Base-by-base conservation (phyloP, 495 filamentous ascomycete species). In the Aspergillus incahuasiensis region DNA sequence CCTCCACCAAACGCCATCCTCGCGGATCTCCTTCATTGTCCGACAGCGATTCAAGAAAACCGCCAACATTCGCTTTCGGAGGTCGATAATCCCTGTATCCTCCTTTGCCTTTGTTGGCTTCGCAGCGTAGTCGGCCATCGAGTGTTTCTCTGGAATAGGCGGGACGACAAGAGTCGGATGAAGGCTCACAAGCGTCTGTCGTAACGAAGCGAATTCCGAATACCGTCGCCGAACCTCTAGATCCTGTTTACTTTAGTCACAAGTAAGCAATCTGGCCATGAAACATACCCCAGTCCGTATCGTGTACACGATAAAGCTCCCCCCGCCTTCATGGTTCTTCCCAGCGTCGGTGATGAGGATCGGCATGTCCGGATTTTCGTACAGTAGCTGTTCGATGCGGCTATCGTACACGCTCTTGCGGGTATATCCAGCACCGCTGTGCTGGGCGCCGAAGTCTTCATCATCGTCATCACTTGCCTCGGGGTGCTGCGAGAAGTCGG, bases 71-170 rank as follows among this genome's bases (percentile, higher is more conserved):
- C 94, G 87, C 68, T 97, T 97, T 48, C 94, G 82, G 38, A 96
- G 78, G 58, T 98, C 94, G 54, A 98, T 98, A 42, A 97, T 97
- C 56, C 89, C 86, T 28, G 88, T 86, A 68, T 98, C 95, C 71
- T 97, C 94, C 70, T 97, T 98, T 24, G 94, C 94, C 67, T 92
- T 96, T 25, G 94, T 97, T 0, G 94, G 94, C 60, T 96, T 96
- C 18, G 95, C 92, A 21, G 94, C 94, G 68, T 98, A 98, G 66
- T 98, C 94, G 45, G 94, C 92, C 87, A 97, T 92, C 50, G 90
- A 91, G 67, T 97, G 94, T 69, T 98, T 98, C 73, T 98, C 94
- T 8, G 94, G 94, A 59, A 98, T 98, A 2, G 94, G 94, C 0
- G 94, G 94, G 49, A 98, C 88, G 57, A 98, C 86, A 32, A 97